These are phyloP conservation scores for Flaveria sonorensis DNA, from an alignment of 129 eudicot genomes.

Conservation along the genomic window DNA sequence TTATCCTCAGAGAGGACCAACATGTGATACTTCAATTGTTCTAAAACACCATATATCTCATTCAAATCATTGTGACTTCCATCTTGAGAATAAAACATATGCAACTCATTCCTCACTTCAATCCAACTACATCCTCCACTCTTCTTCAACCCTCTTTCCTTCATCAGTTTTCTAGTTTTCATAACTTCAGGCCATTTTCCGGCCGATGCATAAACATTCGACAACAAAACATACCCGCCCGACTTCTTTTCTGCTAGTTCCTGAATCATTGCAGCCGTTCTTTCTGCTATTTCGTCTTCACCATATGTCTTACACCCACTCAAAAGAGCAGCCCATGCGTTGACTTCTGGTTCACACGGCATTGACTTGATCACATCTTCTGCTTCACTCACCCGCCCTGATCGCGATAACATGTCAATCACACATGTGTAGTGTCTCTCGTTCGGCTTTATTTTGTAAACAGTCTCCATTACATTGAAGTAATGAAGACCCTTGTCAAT, in stretches of 20 bases:
- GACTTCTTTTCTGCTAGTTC: slow-evolving; percentile 54
- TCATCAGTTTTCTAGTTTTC: slow-evolving; percentile 62
- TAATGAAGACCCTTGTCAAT: slow-evolving; percentile 62
- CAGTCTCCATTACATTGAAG: slow-evolving; percentile 57
- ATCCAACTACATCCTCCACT: slow-evolving; percentile 79
- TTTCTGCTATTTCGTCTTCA: slow-evolving; percentile 47
- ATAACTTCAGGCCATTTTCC: slow-evolving; percentile 68
- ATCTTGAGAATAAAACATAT: slow-evolving; percentile 65
- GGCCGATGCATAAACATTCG: slow-evolving; percentile 62
- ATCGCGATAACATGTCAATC: slow-evolving; percentile 65
- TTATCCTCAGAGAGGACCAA: slow-evolving; percentile 31
- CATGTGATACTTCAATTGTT: slow-evolving; percentile 49
- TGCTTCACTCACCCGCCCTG: slow-evolving; percentile 70
- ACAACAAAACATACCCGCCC: slow-evolving; percentile 61
- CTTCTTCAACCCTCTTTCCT: slow-evolving; percentile 59
- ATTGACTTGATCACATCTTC: slow-evolving; percentile 47
- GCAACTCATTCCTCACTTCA: slow-evolving; percentile 56
- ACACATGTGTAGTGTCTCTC: slow-evolving; percentile 61
- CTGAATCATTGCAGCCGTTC: slow-evolving; percentile 43
- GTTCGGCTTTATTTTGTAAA: slow-evolving; percentile 50
- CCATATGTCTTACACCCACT: slow-evolving; percentile 60
- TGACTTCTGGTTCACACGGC: slow-evolving; percentile 62
- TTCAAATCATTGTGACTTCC: slow-evolving; percentile 39
- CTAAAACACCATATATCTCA: slow-evolving; percentile 52
- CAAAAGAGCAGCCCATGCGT: slow-evolving; percentile 68